Evolutionary conservation across 371 early-diverging fungal genomes (phyloP), one percentile per base, ranked within the genome.

Genomic region (Globomyces sp.): DNA sequence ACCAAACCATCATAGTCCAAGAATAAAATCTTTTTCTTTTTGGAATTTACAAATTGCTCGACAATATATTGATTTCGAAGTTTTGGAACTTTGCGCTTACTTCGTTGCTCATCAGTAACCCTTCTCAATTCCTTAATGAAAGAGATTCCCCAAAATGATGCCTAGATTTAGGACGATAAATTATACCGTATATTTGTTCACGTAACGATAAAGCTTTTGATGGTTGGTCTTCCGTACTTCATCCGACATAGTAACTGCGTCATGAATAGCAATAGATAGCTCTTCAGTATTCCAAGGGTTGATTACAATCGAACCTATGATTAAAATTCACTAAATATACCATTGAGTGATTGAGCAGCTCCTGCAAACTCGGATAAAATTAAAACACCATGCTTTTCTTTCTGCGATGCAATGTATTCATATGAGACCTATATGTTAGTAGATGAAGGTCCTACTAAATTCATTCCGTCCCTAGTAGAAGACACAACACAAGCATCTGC

Each of bases 381-480:
- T 68, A 99, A 81, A 4, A 94, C 95, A 58, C 99, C 99, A 70
- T 98, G 92, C 44, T 81, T 80, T 49, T 92, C 85, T 71, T 91
- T 87, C 76, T 99, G 99, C 68, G 92, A 93, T 9, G 96, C 91
- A 69, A 99, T 92, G 76, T 99, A 99, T 80, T 99, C 99, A 77
- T 99, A 82, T 34, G 80, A 80, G 3, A 71, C 70, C 68, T 68
- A 24, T 24, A 45, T 41, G 34, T 43, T 37, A 52, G 43, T 8
- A 58, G 10, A 2, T 5, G 9, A 44, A 1, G 90, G 36, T 95
- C 24, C 91, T 41, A 96, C 99, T 69, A 99, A 75, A 81, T 99
- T 99, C 99, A 99, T 99, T 59, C 99, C 99, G 78, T 99, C 99
- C 47, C 99, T 88, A 1, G 99, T 93, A 37, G 97, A 96, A 41